A percentile compares a stretch with the other conserved stretches of the same genome.
Conservation (phyloP, 257 asterid genomes). For the Solanum bulbocastanum region DNA sequence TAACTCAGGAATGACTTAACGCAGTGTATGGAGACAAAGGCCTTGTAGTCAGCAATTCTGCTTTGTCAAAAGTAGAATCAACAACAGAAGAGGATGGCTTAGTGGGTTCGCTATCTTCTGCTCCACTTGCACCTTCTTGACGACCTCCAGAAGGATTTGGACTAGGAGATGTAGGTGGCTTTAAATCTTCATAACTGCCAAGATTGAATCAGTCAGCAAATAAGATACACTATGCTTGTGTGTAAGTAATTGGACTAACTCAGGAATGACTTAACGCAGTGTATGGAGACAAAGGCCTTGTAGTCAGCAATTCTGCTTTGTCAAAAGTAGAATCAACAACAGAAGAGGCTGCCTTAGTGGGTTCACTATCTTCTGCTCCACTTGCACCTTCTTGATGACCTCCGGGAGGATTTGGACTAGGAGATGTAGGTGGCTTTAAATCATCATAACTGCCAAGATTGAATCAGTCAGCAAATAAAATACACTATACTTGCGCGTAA, state of each 20-base stretch:
- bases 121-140: not conserved
- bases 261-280: conserved; percentile 8
- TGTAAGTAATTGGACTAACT: not conserved
- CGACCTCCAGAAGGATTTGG: conserved; percentile 9
- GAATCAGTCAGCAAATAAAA: conserved; percentile 4
- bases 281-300: conserved; percentile 17
- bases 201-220: conserved; percentile 3
- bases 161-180: conserved; percentile 17
- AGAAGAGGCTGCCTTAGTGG: not conserved
- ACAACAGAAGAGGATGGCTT: not conserved
- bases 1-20: conserved; percentile 1
- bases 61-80: not conserved
- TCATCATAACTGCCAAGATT: conserved; percentile 10
- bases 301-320: not conserved
- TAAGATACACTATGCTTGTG: not conserved
- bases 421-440: conserved; percentile 19
- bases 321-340: not conserved
- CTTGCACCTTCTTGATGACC: not conserved
- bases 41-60: not conserved
- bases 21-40: conserved; percentile 20
- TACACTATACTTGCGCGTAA: not conserved
- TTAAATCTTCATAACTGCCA: conserved; percentile 13
- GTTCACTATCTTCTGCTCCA: not conserved
- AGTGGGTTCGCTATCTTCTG: not conserved
- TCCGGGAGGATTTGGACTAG: conserved; percentile 12